phyloP scores from a whole-genome alignment of 2,329 filamentous ascomycete genomes.

The Fusarium nelsonii region DNA sequence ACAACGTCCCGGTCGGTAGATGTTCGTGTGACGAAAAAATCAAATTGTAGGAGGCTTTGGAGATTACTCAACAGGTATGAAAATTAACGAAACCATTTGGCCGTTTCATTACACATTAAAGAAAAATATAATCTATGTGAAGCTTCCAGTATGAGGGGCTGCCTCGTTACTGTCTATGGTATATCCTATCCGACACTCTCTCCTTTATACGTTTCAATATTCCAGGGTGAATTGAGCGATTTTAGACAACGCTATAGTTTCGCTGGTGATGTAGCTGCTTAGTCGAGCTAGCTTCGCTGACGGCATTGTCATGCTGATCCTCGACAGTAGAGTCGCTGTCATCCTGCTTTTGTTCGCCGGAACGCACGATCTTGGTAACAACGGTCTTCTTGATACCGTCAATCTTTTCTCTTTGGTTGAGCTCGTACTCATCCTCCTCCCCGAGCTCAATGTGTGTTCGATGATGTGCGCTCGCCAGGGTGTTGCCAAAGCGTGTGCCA shows the following conservation, averaged over 20 bases:
- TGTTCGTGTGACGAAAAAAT: neutral
- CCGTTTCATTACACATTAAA: slow-evolving; percentile 35
- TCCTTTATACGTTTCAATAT: neutral
- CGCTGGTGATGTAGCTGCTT: slow-evolving; percentile 36
- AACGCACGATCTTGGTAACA: slow-evolving; percentile 39
- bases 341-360: slow-evolving; percentile 3
- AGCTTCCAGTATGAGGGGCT: neutral
- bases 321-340: slow-evolving; percentile 26
- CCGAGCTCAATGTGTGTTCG: slow-evolving; percentile 47
- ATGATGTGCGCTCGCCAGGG: slow-evolving; percentile 38
- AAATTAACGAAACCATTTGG: slow-evolving; percentile 4
- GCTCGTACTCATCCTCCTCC: slow-evolving; percentile 46
- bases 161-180: neutral
- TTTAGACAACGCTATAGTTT: slow-evolving; percentile 23
- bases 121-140: slow-evolving; percentile 15
- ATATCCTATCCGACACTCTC: neutral
- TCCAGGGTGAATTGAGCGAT: neutral
- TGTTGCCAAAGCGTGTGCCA: slow-evolving; percentile 32
- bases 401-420: slow-evolving; percentile 42
- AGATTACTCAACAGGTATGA: neutral
- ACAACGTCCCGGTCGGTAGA: neutral
- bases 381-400: slow-evolving; percentile 46
- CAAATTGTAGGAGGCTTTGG: too few relatives aligned
- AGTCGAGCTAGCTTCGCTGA: slow-evolving; percentile 46
- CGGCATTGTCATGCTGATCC: slow-evolving; percentile 42